phyloP scores from a whole-genome alignment of 2,329 filamentous ascomycete genomes.

The Botrytis porri region DNA sequence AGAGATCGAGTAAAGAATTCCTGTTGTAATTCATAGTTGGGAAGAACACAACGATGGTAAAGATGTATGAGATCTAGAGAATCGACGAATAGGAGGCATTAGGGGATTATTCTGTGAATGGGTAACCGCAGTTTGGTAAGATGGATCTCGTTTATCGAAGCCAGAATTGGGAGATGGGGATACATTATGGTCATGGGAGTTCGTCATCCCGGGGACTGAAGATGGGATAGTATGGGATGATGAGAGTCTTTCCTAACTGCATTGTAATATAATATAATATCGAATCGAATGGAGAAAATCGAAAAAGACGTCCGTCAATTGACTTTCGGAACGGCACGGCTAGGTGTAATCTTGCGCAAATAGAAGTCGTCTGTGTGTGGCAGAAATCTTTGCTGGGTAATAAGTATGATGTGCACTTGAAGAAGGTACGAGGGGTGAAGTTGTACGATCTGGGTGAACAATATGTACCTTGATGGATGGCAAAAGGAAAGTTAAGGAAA shows the following conservation, averaged over 20 bases:
- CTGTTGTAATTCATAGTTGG: not conserved
- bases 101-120: not conserved
- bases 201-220: not conserved
- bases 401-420: not conserved
- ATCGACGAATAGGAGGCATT: not conserved
- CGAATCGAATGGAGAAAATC: not conserved
- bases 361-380: not conserved
- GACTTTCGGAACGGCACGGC: not conserved
- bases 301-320: not conserved
- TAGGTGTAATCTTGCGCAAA: not conserved
- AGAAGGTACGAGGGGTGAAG: not conserved
- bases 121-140: not conserved
- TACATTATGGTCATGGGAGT: slow-evolving; percentile 14
- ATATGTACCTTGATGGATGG: not conserved
- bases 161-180: not conserved
- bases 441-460: not conserved
- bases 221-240: not conserved
- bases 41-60: not conserved
- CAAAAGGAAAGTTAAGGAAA: not conserved
- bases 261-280: not conserved
- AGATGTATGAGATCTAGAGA: not conserved
- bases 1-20: not conserved
- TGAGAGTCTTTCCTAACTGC: not conserved
- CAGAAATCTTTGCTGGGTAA: not conserved
- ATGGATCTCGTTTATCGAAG: not conserved